Conservation (phyloP, 495 filamentous ascomycete species). For the Aspergillus heteromorphus region DNA sequence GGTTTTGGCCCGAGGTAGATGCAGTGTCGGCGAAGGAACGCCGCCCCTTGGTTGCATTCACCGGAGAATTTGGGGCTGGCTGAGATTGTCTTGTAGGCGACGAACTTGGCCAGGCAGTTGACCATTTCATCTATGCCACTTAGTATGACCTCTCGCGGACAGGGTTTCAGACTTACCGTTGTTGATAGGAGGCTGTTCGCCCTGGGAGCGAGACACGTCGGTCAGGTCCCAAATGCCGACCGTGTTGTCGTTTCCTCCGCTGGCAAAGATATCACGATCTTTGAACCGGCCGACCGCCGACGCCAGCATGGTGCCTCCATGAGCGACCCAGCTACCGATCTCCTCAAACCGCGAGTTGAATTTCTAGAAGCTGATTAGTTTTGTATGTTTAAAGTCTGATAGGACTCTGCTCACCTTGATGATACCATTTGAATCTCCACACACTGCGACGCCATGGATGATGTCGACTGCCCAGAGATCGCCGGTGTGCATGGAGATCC, state of each 20-base stretch:
- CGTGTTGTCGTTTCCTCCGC: slow-evolving; percentile 89
- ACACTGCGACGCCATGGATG: slow-evolving; percentile 78
- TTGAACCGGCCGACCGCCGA: slow-evolving; percentile 66
- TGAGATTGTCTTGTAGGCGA: slow-evolving; percentile 87
- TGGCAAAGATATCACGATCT: slow-evolving; percentile 72
- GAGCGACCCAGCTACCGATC: slow-evolving; percentile 75
- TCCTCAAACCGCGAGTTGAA: slow-evolving; percentile 88
- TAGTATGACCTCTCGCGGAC: background rate
- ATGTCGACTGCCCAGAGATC: slow-evolving; percentile 84
- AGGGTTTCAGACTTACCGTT: slow-evolving; percentile 40
- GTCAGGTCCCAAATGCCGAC: slow-evolving; percentile 83
- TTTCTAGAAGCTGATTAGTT: slow-evolving; percentile 43
- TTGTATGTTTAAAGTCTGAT: background rate
- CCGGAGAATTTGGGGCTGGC: slow-evolving; percentile 74
- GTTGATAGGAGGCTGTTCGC: slow-evolving; percentile 47
- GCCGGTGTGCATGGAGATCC: slow-evolving; percentile 69
- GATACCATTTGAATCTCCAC: slow-evolving; percentile 71
- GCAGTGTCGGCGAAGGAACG: slow-evolving; percentile 81
- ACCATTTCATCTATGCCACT: slow-evolving; percentile 66
- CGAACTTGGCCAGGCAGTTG: slow-evolving; percentile 73
- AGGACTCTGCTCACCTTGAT: slow-evolving; percentile 55
- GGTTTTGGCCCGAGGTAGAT: slow-evolving; percentile 85
- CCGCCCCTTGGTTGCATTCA: slow-evolving; percentile 89
- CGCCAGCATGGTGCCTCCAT: slow-evolving; percentile 81
- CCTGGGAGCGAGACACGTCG: slow-evolving; percentile 42